Percentiles rank a stretch among this genome's conserved stretches.
These are phyloP conservation scores for Candida morakotiae DNA, from an alignment of 805 yeast genomes.

Conservation along the genomic window DNA sequence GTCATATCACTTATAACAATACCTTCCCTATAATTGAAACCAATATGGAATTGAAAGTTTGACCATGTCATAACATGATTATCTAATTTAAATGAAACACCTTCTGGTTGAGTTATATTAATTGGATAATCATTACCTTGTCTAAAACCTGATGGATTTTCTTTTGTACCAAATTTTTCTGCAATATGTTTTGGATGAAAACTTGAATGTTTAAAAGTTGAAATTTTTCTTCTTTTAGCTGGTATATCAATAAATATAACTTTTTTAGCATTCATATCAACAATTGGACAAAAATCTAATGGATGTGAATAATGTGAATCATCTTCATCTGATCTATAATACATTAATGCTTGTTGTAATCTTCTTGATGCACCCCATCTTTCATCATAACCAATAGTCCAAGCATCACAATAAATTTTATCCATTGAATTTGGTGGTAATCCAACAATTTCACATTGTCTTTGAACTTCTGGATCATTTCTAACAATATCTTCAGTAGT, in stretches of 20 bases:
- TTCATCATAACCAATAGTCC: constrained; percentile 70
- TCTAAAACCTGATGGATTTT: constrained; percentile 51
- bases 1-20: constrained; percentile 70
- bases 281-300: constrained; percentile 77
- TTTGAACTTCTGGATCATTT: constrained; percentile 65
- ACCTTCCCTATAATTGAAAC: constrained; percentile 84
- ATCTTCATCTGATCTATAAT: constrained; percentile 71
- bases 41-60: constrained; percentile 73
- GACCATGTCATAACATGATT: constrained; percentile 75
- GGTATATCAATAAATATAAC: constrained; percentile 77
- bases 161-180: constrained; percentile 51
- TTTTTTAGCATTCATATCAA: constrained; percentile 66
- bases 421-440: constrained; percentile 60
- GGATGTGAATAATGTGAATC: constrained; percentile 76
- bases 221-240: constrained; percentile 65
- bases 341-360: constrained; percentile 77
- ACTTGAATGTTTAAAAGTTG: constrained; percentile 64
- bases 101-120: constrained; percentile 74
- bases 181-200: constrained; percentile 64
- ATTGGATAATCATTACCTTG: constrained; percentile 56
- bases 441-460: constrained; percentile 69
- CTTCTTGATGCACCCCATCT: constrained; percentile 76
- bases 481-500: constrained; percentile 63
- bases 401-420: constrained; percentile 60
- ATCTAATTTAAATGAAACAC: constrained; percentile 70